Evolutionary conservation across 768 basidiomycete genomes (phyloP), one percentile per base, ranked within the genome.

Genomic region (Pleurotus salmoneostramineus): DNA sequence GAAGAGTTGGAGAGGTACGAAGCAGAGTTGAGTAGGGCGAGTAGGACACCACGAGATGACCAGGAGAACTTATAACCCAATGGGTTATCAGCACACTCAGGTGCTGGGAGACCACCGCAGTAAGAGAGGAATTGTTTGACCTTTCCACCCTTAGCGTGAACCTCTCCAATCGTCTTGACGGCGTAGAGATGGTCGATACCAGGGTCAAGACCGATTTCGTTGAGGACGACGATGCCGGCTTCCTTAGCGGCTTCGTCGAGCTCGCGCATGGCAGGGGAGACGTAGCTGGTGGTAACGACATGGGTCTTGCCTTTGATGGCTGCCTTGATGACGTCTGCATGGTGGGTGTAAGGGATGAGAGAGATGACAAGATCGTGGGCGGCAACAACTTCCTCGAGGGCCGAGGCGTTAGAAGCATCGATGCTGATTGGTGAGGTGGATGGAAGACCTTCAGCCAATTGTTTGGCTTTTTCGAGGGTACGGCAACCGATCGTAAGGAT

Each of bases 41-140:
- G 89, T 56, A 99, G 88, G 45, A 95, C 95, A 52, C 95, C 96
- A 17, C 94, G 89, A 6, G 95, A 91, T 5, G 94, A 96, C 97
- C 97, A 98, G 37, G 94, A 97, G 77, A 99, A 98, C 72, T 98
- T 98, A 85, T 98, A 99, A 8, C 96, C 96, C 57, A 98, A 88
- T 2, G 97, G 95, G 77, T 98, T 99, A 67, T 87, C 86, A 3
- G 93, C 84, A 67, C 89, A 89, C 65, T 93, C 88, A 5, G 94
- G 92, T 0, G 95, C 93, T 40, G 95, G 95, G 49, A 98, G 89
- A 58, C 96, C 96, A 68, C 95, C 95, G 62, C 96, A 98, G 82
- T 93, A 97, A 0, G 92, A 95, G 56, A 89, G 74, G 83, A 98
- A 98, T 63, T 90, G 77, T 68, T 91, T 95, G 74, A 96, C 91